phyloP scores from a whole-genome alignment of 164 flowering plant species.

The Cinnamomum chago region DNA sequence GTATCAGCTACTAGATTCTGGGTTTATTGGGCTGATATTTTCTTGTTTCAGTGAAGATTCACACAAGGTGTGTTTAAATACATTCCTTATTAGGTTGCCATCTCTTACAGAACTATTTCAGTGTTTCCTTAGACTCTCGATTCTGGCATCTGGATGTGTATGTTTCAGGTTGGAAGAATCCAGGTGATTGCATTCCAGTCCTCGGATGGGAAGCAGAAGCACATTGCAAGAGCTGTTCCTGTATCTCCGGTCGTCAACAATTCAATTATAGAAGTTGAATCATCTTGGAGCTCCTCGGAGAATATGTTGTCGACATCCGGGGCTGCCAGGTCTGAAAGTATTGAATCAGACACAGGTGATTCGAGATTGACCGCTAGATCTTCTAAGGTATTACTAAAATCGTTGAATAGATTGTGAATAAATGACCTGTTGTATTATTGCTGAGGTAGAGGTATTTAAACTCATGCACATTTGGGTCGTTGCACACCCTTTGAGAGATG shows the following conservation, averaged over 20 bases:
- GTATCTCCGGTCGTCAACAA: slow-evolving; percentile 43
- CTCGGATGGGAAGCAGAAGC: slow-evolving; percentile 77
- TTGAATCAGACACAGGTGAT: slow-evolving; percentile 70
- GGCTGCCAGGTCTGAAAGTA: slow-evolving; percentile 32
- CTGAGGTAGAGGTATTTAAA: not conserved
- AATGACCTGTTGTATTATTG: not conserved
- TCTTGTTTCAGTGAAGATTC: slow-evolving; percentile 97
- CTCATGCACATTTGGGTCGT: not conserved
- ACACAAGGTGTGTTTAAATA: slow-evolving; percentile 52
- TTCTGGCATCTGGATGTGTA: slow-evolving; percentile 3
- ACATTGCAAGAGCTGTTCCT: slow-evolving; percentile 39
- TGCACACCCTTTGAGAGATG: not conserved
- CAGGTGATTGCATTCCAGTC: slow-evolving; percentile 98
- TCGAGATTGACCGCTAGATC: slow-evolving; percentile 33
- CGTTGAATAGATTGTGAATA: not conserved
- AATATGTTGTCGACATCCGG: slow-evolving; percentile 35
- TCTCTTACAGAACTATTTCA: not conserved
- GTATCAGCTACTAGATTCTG: slow-evolving; percentile 97
- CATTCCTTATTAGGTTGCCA: not conserved
- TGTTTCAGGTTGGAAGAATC: slow-evolving; percentile 81
- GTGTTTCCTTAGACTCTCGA: not conserved
- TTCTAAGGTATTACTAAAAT: slow-evolving; percentile 42
- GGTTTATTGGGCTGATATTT: slow-evolving; percentile 95
- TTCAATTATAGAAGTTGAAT: slow-evolving; percentile 62
- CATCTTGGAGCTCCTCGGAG: slow-evolving; percentile 64